A percentile compares a stretch with the other conserved stretches of the same genome.
Conservation (phyloP, 208 protist species). For the Jaenimonas drosophilae region DNA sequence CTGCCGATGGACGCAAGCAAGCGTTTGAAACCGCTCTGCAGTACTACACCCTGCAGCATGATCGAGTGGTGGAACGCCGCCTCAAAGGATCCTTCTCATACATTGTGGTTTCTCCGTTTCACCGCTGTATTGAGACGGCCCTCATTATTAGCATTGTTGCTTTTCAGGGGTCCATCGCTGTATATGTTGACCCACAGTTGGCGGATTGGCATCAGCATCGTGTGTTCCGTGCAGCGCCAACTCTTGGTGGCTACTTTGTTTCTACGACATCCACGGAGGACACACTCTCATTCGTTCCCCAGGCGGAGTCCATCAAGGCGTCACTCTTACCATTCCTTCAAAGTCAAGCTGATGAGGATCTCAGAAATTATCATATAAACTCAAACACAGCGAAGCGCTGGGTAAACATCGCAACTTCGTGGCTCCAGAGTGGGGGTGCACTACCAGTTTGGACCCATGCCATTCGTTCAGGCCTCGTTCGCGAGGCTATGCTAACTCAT, state of each 20-base stretch:
- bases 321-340: slow-evolving; percentile 44
- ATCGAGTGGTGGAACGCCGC: slow-evolving; percentile 43
- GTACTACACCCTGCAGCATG: slow-evolving; percentile 32
- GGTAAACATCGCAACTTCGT: background rate
- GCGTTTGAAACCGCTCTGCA: slow-evolving; percentile 71
- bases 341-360: slow-evolving; percentile 13
- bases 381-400: slow-evolving; percentile 18
- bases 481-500: too few species aligned
- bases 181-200: slow-evolving; percentile 70
- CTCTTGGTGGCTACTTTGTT: slow-evolving; percentile 46
- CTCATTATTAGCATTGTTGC: slow-evolving; percentile 65
- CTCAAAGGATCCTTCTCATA: slow-evolving; percentile 48
- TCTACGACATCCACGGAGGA: background rate
- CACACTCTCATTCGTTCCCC: slow-evolving; percentile 16
- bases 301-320: slow-evolving; percentile 27
- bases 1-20: slow-evolving; percentile 47
- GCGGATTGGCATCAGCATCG: slow-evolving; percentile 71
- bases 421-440: too few species aligned
- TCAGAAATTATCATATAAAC: slow-evolving; percentile 9
- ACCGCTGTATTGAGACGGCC: slow-evolving; percentile 77
- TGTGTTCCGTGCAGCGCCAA: slow-evolving; percentile 48
- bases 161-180: slow-evolving; percentile 51
- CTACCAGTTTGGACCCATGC: too few species aligned
- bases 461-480: too few species aligned
- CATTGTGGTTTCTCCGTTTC: slow-evolving; percentile 69